Evolutionary conservation across 495 filamentous ascomycete species (phyloP), one percentile per base, ranked within the genome.

Genomic region (Penicillium angulare): DNA sequence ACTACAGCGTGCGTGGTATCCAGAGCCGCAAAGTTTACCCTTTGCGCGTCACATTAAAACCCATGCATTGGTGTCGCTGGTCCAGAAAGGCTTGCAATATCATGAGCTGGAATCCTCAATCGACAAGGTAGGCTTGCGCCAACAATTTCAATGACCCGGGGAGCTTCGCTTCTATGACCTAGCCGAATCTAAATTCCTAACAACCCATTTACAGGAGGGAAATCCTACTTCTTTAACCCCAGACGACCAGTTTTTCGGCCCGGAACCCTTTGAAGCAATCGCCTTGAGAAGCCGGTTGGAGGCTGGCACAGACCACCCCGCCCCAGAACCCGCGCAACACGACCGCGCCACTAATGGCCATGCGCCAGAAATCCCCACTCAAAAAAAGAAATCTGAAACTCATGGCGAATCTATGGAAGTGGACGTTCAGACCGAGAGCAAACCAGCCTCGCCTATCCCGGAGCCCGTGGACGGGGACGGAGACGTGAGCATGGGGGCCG

Each of bases 1-100:
- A 69, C 78, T 92, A 53, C 88, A 91, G 72, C 87, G 88, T 68
- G 86, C 88, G 69, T 92, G 88, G 88, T 75, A 86, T 64, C 72
- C 74, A 56, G 79, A 87, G 63, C 88, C 88, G 47, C 83, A 90
- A 63, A 79, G 72, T 68, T 80, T 92, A 51, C 81, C 85, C 34
- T 90, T 89, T 70, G 87, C 88, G 68, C 81, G 77, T 45, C 81
- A 87, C 69, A 87, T 91, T 66, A 82, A 83, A 65, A 81, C 77
- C 42, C 86, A 89, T 75, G 85, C 88, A 44, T 73, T 92, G 61
- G 85, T 91, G 22, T 77, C 79, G 49, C 71, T 90, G 48, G 73
- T 92, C 52, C 87, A 90, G 64, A 88, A 87, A 72, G 88, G 88
- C 52, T 74, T 92, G 29, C 75, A 86, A 59, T 90, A 86, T 67